These are phyloP conservation scores for Flueggea neowawraea DNA, from an alignment of 441 rosid species.

Conservation along the genomic window DNA sequence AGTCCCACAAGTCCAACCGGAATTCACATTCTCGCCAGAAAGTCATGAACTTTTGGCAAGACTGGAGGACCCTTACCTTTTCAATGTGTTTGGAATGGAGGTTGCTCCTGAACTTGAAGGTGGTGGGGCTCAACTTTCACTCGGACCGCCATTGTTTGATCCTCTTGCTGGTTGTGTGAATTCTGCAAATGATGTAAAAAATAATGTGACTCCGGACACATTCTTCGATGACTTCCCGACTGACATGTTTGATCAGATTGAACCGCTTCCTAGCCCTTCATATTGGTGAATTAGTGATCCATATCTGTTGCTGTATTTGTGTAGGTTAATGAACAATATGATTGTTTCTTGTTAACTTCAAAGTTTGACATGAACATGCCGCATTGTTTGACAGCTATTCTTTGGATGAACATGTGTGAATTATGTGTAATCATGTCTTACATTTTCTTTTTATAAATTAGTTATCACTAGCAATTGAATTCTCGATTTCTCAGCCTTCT, in stretches of 20 bases:
- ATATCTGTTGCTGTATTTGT: background rate
- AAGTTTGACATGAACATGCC: background rate
- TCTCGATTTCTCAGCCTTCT: too few species aligned
- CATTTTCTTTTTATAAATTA: too few species aligned
- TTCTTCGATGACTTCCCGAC: conserved; percentile 78
- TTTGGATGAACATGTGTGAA: background rate
- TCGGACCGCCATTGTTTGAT: conserved; percentile 43
- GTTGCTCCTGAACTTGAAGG: conserved; percentile 38
- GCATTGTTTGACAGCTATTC: background rate
- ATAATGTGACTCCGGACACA: conserved; percentile 27
- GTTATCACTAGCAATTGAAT: too few species aligned
- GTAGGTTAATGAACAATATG: background rate
- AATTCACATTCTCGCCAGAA: conserved; percentile 40
- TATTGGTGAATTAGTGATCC: conserved; percentile 14
- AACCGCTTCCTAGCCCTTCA: conserved; percentile 48
- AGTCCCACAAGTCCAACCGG: conserved; percentile 30
- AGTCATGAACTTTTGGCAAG: conserved; percentile 56
- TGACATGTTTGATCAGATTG: conserved; percentile 71
- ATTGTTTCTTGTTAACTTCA: background rate
- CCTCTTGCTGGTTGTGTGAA: conserved; percentile 24
- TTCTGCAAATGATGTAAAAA: conserved; percentile 24
- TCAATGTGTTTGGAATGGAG: conserved; percentile 43
- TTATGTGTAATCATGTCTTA: too few species aligned
- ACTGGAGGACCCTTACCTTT: conserved; percentile 53
- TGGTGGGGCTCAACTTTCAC: conserved; percentile 21